These are phyloP conservation scores for Pseudogymnoascus destructans DNA, from an alignment of 2,329 filamentous ascomycete genomes.

Conservation along the genomic window DNA sequence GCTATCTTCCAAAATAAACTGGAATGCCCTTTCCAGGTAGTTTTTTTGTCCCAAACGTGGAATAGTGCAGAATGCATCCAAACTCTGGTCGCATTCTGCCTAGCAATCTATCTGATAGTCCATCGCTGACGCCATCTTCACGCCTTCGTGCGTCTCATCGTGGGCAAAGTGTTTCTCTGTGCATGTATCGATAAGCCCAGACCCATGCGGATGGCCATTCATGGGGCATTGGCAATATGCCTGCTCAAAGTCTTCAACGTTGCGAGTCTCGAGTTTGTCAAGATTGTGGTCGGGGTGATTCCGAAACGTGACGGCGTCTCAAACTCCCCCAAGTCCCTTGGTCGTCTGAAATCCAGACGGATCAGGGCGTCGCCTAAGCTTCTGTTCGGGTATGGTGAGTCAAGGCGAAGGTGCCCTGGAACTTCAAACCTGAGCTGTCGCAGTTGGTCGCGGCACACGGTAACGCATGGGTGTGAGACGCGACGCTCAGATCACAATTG, in stretches of 20 bases:
- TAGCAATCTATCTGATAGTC: conserved; percentile 5
- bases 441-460: background rate
- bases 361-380: background rate
- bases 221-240: background rate
- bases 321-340: background rate
- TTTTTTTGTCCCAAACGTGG: background rate
- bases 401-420: background rate
- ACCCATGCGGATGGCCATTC: background rate
- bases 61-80: background rate
- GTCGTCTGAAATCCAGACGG: conserved; percentile 6
- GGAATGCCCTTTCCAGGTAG: background rate
- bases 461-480: conserved; percentile 1
- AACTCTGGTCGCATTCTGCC: background rate
- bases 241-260: background rate
- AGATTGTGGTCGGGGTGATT: background rate
- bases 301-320: conserved; percentile 3
- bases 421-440: conserved; percentile 1
- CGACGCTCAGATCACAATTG: conserved; percentile 2
- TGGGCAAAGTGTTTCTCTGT: background rate
- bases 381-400: background rate
- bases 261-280: background rate
- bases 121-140: background rate
- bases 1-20: background rate
- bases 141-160: conserved; percentile 4
- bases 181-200: conserved; percentile 1